A percentile compares a stretch with the other conserved stretches of the same genome.
These are phyloP conservation scores for Aureobasidium pullulans DNA, from an alignment of 2,329 filamentous ascomycete genomes.

Conservation along the genomic window DNA sequence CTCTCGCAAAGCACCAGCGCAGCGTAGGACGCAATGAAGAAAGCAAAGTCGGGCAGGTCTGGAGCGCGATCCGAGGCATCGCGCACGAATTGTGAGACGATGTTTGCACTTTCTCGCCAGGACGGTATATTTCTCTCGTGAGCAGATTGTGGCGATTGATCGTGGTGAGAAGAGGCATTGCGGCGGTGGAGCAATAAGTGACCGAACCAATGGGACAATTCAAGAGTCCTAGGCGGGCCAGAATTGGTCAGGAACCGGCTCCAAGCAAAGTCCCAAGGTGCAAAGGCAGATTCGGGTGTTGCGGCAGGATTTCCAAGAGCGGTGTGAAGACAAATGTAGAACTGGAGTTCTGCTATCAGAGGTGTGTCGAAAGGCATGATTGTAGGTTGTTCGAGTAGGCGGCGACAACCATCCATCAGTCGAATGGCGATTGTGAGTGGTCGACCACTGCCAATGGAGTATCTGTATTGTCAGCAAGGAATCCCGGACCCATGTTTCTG, in stretches of 20 bases:
- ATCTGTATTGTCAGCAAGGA: neutral
- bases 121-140: neutral
- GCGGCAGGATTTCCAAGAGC: neutral
- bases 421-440: neutral
- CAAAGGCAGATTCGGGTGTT: neutral
- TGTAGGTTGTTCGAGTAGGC: neutral
- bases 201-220: slow-evolving; percentile 2
- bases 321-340: slow-evolving; percentile 9
- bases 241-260: neutral
- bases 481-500: too few relatives aligned
- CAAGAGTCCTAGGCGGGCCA: neutral
- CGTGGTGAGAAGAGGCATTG: neutral
- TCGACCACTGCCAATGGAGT: slow-evolving; percentile 9
- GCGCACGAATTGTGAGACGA: slow-evolving; percentile 13
- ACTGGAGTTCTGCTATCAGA: neutral
- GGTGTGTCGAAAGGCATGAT: neutral
- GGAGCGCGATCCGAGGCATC: neutral
- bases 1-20: slow-evolving; percentile 11
- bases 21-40: slow-evolving; percentile 12
- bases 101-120: slow-evolving; percentile 6
- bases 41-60: slow-evolving; percentile 11
- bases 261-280: neutral
- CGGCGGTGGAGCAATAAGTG: neutral
- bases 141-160: neutral
- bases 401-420: slow-evolving; percentile 1